phyloP scores from a whole-genome alignment of 2,329 filamentous ascomycete genomes.

The Calonectria pseudoreteaudii region DNA sequence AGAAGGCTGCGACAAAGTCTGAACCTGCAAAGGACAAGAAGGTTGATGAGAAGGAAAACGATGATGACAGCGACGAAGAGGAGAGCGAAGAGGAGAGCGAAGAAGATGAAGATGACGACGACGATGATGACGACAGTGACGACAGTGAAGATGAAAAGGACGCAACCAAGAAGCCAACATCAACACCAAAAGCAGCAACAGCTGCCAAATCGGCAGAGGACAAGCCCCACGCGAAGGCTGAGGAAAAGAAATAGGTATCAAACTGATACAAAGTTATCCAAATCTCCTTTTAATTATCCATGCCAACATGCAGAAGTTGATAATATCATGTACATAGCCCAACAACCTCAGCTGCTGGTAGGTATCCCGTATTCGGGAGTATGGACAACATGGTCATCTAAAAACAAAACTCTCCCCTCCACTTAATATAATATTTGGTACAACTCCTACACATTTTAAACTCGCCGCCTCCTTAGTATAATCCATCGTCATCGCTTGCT shows the following conservation, averaged over 20 bases:
- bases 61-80: constrained; percentile 20
- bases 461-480: constrained; percentile 58
- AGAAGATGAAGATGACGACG: constrained; percentile 7
- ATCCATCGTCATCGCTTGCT: constrained; percentile 67
- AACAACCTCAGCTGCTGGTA: constrained; percentile 13
- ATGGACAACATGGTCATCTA: constrained; percentile 30
- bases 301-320: constrained; percentile 15
- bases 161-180: neutral
- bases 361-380: constrained; percentile 31
- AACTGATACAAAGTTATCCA: constrained; percentile 1
- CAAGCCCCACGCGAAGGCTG: constrained; percentile 18
- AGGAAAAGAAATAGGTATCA: constrained; percentile 24
- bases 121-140: neutral
- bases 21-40: neutral
- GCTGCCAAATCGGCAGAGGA: neutral
- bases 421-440: constrained; percentile 8
- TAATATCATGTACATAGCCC: constrained; percentile 26
- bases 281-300: constrained; percentile 19
- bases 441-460: neutral
- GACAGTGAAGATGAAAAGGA: neutral
- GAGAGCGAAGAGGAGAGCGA: constrained; percentile 29
- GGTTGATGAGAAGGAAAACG: neutral
- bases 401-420: constrained; percentile 24
- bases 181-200: neutral
- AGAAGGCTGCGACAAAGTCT: neutral